Conservation (phyloP, 1,284 basidiomycete genomes). For the Mycosarcoma maydis region DNA sequence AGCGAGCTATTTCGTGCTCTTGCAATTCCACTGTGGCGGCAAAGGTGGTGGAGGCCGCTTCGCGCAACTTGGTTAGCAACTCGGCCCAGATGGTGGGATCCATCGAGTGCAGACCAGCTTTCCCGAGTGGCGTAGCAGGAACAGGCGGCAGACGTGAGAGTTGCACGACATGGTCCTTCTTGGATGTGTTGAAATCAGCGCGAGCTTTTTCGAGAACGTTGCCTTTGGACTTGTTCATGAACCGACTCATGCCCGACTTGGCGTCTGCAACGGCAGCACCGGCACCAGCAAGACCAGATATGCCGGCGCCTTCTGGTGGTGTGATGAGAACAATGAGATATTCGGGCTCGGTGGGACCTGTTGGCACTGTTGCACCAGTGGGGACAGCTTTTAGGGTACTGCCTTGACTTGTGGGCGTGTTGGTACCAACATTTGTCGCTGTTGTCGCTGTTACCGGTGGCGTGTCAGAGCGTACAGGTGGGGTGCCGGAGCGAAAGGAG, state of each 20-base stretch:
- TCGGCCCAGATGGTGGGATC: conserved; percentile 90
- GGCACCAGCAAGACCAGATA: conserved; percentile 68
- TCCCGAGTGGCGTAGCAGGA: conserved; percentile 72
- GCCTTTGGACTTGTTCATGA: conserved; percentile 81
- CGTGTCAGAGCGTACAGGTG: conserved; percentile 32
- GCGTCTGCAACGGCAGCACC: conserved; percentile 76
- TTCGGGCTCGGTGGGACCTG: conserved; percentile 47
- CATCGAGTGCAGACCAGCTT: conserved; percentile 73
- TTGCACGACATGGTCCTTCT: conserved; percentile 73
- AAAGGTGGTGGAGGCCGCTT: conserved; percentile 82
- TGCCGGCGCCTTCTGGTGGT: conserved; percentile 46
- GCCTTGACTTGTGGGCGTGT: conserved; percentile 35
- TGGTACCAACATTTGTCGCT: conserved; percentile 17
- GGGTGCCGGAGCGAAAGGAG: conserved; percentile 28
- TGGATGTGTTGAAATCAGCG: conserved; percentile 90
- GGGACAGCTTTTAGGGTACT: conserved; percentile 4
- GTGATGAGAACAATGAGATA: conserved; percentile 64
- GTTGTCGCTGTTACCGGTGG: conserved; percentile 9
- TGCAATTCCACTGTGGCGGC: conserved; percentile 74
- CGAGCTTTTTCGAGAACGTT: conserved; percentile 88
- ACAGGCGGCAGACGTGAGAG: conserved; percentile 37
- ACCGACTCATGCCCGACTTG: conserved; percentile 53
- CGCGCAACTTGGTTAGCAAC: conserved; percentile 86
- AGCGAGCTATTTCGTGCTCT: conserved; percentile 47
- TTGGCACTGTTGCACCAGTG: background rate